Conservation (phyloP, 2,329 filamentous ascomycete genomes). For the Immersiporthe knoxdaviesiana region DNA sequence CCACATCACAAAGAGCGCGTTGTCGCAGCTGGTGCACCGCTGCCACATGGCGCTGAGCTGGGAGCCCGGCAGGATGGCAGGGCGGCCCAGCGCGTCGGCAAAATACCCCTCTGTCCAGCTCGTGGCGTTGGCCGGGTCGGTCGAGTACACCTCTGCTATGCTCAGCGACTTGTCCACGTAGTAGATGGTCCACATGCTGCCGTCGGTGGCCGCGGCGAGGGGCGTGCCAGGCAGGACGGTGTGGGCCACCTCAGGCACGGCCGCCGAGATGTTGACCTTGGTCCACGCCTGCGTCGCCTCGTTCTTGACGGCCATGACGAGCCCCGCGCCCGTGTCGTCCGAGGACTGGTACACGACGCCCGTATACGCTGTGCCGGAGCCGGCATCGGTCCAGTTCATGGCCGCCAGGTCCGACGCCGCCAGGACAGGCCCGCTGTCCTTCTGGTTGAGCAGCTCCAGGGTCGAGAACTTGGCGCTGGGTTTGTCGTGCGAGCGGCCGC, state of each 20-base stretch:
- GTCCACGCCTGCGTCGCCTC: neutral
- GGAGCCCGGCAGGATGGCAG: constrained; percentile 14
- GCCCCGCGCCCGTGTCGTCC: constrained; percentile 4
- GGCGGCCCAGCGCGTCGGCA: constrained; percentile 13
- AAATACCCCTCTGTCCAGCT: constrained; percentile 24
- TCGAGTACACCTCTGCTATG: constrained; percentile 28
- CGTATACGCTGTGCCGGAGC: constrained; percentile 13
- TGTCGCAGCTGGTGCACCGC: constrained; percentile 28
- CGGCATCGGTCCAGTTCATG: constrained; percentile 23
- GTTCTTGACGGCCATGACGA: constrained; percentile 21
- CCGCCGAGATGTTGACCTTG: constrained; percentile 22
- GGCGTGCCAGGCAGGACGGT: constrained; percentile 28
- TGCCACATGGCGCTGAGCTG: constrained; percentile 29
- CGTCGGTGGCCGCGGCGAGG: constrained; percentile 27
- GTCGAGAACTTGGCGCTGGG: neutral
- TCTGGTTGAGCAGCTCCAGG: neutral
- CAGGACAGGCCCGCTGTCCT: constrained; percentile 15
- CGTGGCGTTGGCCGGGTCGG: constrained; percentile 5
- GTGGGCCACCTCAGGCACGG: constrained; percentile 10
- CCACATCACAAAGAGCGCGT: constrained; percentile 28
- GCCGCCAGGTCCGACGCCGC: constrained; percentile 22
- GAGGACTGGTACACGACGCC: constrained; percentile 27
- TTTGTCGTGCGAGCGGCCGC: neutral
- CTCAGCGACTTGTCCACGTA: constrained; percentile 22
- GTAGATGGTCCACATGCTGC: constrained; percentile 27